Evolutionary conservation across 2,329 filamentous ascomycete genomes (phyloP).

Genomic region (Aspergillus sp.): DNA sequence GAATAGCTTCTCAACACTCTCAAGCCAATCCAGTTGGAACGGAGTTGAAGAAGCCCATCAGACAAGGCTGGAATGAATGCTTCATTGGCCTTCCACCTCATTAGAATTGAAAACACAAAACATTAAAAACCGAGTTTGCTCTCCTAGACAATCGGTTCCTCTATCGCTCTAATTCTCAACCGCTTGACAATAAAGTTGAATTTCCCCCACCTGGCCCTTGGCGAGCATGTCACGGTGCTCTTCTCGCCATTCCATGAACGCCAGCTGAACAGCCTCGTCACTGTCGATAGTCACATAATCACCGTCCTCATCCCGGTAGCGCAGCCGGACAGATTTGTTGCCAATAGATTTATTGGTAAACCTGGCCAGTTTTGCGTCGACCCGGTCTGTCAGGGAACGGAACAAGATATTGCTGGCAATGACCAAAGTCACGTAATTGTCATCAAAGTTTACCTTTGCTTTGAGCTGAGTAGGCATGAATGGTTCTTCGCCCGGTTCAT

Average conservation of each 20-base stretch:
- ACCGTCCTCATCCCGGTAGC: conserved; percentile 87
- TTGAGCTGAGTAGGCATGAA: conserved; percentile 73
- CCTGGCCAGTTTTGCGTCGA: conserved; percentile 87
- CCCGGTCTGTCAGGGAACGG: conserved; percentile 87
- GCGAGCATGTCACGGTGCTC: conserved; percentile 58
- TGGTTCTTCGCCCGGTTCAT: conserved; percentile 36
- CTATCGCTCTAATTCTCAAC: conserved; percentile 31
- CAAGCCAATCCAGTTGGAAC: conserved; percentile 27
- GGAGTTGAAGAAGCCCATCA: conserved; percentile 18
- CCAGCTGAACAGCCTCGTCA: conserved; percentile 93
- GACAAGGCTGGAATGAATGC: conserved; percentile 2
- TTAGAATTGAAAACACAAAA: conserved; percentile 4
- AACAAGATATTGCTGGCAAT: conserved; percentile 94
- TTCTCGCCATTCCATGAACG: conserved; percentile 91
- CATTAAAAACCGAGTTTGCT: neutral
- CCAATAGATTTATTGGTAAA: conserved; percentile 81
- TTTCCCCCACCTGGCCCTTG: conserved; percentile 74
- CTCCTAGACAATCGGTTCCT: conserved; percentile 15
- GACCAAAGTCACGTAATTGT: conserved; percentile 91
- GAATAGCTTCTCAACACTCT: conserved; percentile 17
- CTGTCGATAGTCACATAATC: conserved; percentile 91
- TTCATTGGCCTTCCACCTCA: no score
- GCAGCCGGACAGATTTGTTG: conserved; percentile 75
- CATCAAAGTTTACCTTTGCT: conserved; percentile 89
- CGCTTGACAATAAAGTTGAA: conserved; percentile 76